Base-by-base conservation (phyloP, 306 rosid species). In the Prinsepia uniflora region DNA sequence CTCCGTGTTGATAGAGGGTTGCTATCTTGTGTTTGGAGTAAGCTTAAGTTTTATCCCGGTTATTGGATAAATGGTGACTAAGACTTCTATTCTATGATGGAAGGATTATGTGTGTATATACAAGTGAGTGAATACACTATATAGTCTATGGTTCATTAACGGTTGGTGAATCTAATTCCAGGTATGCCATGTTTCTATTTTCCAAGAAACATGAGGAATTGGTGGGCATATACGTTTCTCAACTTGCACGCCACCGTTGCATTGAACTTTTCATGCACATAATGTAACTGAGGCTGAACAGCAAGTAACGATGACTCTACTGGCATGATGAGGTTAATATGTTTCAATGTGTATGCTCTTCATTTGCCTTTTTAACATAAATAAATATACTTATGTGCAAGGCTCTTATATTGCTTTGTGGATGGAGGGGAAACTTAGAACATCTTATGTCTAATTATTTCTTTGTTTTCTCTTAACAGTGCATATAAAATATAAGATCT, bases 141-240 rank as follows among this genome's bases (percentile, higher is more conserved):
- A 77, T 70, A 19, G 69, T 71, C 39, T 69, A 7, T 24, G 61
- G 19, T 40, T 72, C 10, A 12, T 75, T 70, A 56, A 59, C 49
- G 45, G 59, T 72, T 75, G 44, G 46, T 4, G 34, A 24, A 54
- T 72, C 67, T 75, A 42, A 63, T 77, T 75, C 75, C 73, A 94
- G 99, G 99, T 94, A 94, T 82, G 96, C 92, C n/a, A 83, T 89
- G 85, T 94, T 89, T 87, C 87, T 94, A 65, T 94, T 94, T 85
- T 88, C 99, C 56, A 89, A 84, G 80, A 96, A 91, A 77, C 97
- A 89, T 47, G 99, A 94, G 86, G 97, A 91, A 81, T 83, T 94
- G 85, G 97, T 94, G 68, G 97, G 96, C 44, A 79, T 91, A 77
- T 94, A 94, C 84, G 99, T 96, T 73, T 91, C 96, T 81, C 99